These are phyloP conservation scores for Endothia cerciana DNA, from an alignment of 2,329 filamentous ascomycete species.

Conservation along the genomic window DNA sequence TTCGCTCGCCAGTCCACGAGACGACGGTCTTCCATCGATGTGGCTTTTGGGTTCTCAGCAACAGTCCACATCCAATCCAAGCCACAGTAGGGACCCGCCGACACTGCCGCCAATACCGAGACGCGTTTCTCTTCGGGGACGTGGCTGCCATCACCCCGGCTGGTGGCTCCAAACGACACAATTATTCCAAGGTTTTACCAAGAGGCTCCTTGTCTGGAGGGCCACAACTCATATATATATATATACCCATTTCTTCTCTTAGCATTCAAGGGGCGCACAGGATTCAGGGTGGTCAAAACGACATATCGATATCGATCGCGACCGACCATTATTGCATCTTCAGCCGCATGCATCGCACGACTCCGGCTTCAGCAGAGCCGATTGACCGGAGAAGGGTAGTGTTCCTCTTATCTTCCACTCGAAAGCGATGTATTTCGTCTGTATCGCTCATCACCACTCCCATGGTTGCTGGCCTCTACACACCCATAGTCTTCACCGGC, in stretches of 20 bases:
- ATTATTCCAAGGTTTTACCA: not conserved
- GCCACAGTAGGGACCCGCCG: not conserved
- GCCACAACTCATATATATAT: slow-evolving; percentile 18
- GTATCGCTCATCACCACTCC: not conserved
- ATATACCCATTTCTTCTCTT: slow-evolving; percentile 21
- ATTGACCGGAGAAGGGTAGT: not conserved
- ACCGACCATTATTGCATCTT: slow-evolving; percentile 6
- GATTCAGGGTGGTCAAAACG: slow-evolving; percentile 23
- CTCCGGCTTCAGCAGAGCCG: not conserved
- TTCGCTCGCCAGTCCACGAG: not conserved
- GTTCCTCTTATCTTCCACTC: not conserved
- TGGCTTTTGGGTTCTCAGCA: not conserved
- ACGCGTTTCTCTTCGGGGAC: not conserved
- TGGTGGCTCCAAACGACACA: slow-evolving; percentile 14
- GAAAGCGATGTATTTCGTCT: slow-evolving; percentile 2
- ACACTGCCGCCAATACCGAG: not conserved
- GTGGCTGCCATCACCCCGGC: slow-evolving; percentile 3
- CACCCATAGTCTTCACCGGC: slow-evolving; percentile 3
- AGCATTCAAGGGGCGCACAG: slow-evolving; percentile 28
- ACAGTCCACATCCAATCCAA: not conserved
- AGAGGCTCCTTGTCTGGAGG: slow-evolving; percentile 1
- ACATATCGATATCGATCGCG: slow-evolving; percentile 20
- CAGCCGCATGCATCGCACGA: slow-evolving; percentile 1
- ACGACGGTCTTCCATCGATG: not conserved
- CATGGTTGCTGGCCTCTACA: not conserved